Conservation (phyloP, 805 yeast species). For the Tetrapisispora arboricola region DNA sequence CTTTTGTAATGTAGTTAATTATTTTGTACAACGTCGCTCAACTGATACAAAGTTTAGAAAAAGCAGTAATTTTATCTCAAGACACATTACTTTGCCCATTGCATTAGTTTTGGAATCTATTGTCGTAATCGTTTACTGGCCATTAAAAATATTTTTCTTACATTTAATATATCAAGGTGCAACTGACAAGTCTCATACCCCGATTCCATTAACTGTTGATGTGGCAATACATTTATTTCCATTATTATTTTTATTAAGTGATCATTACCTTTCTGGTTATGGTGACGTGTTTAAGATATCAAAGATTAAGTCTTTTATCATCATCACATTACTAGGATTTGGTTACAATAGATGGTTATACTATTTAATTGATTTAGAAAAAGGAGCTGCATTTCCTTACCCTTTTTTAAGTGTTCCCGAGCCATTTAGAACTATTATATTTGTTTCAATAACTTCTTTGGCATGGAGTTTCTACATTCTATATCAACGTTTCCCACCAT, state of each 20-base stretch:
- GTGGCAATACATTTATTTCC: slow-evolving; percentile 54
- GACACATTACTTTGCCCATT: slow-evolving; percentile 34
- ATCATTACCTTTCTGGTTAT: slow-evolving; percentile 40
- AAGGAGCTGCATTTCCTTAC: slow-evolving; percentile 51
- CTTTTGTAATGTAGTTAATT: slow-evolving; percentile 32
- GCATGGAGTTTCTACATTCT: slow-evolving; percentile 28
- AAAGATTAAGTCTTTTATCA: slow-evolving; percentile 31
- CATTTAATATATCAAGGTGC: slow-evolving; percentile 36
- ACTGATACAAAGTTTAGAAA: not conserved
- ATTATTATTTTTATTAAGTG: slow-evolving; percentile 38
- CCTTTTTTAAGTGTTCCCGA: slow-evolving; percentile 51
- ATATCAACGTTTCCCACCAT: slow-evolving; percentile 26
- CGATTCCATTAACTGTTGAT: slow-evolving; percentile 44
- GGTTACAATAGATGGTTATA: slow-evolving; percentile 48
- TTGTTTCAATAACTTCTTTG: slow-evolving; percentile 34
- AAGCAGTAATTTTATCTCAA: slow-evolving; percentile 23
- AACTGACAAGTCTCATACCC: slow-evolving; percentile 14
- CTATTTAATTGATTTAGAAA: slow-evolving; percentile 35
- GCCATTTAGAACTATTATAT: slow-evolving; percentile 37
- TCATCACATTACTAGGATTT: slow-evolving; percentile 32
- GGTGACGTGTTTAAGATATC: slow-evolving; percentile 33
- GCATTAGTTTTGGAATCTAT: slow-evolving; percentile 50
- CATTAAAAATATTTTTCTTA: slow-evolving; percentile 43
- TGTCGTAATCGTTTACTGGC: slow-evolving; percentile 63
- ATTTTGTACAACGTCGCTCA: slow-evolving; percentile 13